Base-by-base conservation (phyloP, 495 filamentous ascomycete species). In the Penicillium riverlandense region DNA sequence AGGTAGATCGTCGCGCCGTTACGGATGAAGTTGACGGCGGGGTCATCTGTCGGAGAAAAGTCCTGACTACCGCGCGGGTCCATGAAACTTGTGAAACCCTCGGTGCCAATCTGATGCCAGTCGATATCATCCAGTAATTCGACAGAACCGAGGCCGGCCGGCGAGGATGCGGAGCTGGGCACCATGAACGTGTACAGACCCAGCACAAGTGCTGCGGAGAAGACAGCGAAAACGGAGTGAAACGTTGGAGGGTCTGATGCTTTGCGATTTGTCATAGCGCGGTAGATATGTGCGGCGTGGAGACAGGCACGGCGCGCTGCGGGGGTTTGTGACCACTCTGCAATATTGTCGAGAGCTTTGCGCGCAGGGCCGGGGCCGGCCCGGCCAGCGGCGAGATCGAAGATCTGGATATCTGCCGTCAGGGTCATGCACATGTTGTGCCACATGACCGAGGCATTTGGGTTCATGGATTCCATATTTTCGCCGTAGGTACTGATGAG, bases 391-490 rank as follows among this genome's bases (percentile, higher is more conserved):
- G 71, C 74, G 1, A 71, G 47, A 22, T 76, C 70, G 47, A 77
- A 77, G 29, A 71, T 69, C 37, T 74, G 72, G 9, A 70, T 64
- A 42, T 77, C 73, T 8, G 71, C 67, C 1, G 69, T 69, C 10
- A 77, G 60, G 50, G 65, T 72, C 67, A 77, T 74, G 46, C 71
- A 75, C 53, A 74, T 71, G 36, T 71, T 63, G 43, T 77, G 74
- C 74, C 74, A 77, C 47, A 71, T 61, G 29, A 75, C 51, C 5
- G 67, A 46, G 11, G 67, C 65, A 37, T 76, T 77, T 6, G 71
- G 66, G 40, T 68, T 71, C 27, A 72, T 52, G 11, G 51, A 55
- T 35, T 69, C 50, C 29, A 78, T 61, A 27, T 65, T 46, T 41
- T 71, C 54, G 48, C 70, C 49, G 45, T 71, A 69, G 38, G 53